Evolutionary conservation across 768 basidiomycete genomes (phyloP).

Genomic region (Collybia mongolica): DNA sequence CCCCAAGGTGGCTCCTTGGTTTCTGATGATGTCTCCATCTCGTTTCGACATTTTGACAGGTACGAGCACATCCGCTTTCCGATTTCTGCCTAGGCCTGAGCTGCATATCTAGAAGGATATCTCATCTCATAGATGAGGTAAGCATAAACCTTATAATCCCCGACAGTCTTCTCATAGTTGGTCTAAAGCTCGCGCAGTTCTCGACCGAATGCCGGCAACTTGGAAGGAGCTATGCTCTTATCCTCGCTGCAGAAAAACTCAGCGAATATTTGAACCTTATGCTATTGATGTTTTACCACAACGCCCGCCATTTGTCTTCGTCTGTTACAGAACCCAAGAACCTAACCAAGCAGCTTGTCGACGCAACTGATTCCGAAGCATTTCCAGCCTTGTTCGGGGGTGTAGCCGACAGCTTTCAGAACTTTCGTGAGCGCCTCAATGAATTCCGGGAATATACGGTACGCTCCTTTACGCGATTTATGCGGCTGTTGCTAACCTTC

Average conservation of each 20-base stretch:
- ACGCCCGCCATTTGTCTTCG: constrained; percentile 5
- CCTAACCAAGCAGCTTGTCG: background rate
- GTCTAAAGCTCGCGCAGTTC: constrained; percentile 10
- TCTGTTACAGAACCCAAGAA: background rate
- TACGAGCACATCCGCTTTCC: too few relatives aligned
- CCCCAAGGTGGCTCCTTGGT: too few relatives aligned
- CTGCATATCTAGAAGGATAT: too few relatives aligned
- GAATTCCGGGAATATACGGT: constrained; percentile 20
- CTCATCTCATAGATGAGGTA: too few relatives aligned
- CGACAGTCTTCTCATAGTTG: too few relatives aligned
- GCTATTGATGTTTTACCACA: constrained; percentile 9
- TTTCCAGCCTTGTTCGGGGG: constrained; percentile 7
- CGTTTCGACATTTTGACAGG: too few relatives aligned
- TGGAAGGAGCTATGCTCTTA: constrained; percentile 17
- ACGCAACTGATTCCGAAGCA: background rate
- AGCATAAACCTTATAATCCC: too few relatives aligned
- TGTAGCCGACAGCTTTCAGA: constrained; percentile 10
- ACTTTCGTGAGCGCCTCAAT: constrained; percentile 10
- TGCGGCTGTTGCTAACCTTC: background rate
- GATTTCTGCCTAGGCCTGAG: too few relatives aligned
- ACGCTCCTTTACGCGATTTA: background rate
- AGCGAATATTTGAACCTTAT: constrained; percentile 11
- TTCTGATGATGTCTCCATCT: too few relatives aligned
- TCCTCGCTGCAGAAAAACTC: constrained; percentile 13
- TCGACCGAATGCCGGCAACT: constrained; percentile 12